Evolutionary conservation across 106 monocot genomes (phyloP), one percentile per base, ranked within the genome.

Genomic region (Dendrobium huoshanense): DNA sequence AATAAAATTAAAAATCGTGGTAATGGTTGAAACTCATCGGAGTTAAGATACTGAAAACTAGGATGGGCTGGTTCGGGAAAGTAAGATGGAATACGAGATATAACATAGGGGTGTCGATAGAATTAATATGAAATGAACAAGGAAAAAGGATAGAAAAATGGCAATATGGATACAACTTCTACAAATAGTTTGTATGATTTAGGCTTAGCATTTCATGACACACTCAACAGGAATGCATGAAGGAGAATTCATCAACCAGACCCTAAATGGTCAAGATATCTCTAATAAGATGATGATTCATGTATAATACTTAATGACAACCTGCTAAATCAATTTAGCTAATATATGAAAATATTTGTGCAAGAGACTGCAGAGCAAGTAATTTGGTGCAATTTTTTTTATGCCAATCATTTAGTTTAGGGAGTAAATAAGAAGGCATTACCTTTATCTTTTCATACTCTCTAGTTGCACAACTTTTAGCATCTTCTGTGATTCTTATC

Each of bases 401-500:
- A 61, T 61, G n/a, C 10, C 61, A 6, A 19, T 61, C n/a, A n/a
- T 61, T 61, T 61, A 61, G 22, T 61, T 61, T 4, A n/a, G n/a
- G 7, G 7, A 22, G 33, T 13, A 11, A 13, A 33, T 70, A 9
- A 31, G 33, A 70, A 29, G 33, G 70, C 9, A 17, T 65, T 87
- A 96, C 96, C 94, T 94, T 96, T 47, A 96, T 96, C 68, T 88
- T 88, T 65, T 92, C 94, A 83, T 94, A 94, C 76, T 94, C 94
- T 84, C 79, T 85, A 19, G 87, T 25, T 11, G 94, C 96, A 77
- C 88, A 87, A 81, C 18, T 61, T 81, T 96, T 94, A 77, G 94
- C 90, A 87, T 94, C 90, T 82, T 96, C 92, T 51, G 90, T 92
- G 29, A 77, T 73, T 81, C 80, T 87, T 67, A 92, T 94, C 78